A percentile compares a stretch with the other conserved stretches of the same genome.
These are phyloP conservation scores for Cicer bijugum DNA, from an alignment of 306 rosid species.

Conservation along the genomic window DNA sequence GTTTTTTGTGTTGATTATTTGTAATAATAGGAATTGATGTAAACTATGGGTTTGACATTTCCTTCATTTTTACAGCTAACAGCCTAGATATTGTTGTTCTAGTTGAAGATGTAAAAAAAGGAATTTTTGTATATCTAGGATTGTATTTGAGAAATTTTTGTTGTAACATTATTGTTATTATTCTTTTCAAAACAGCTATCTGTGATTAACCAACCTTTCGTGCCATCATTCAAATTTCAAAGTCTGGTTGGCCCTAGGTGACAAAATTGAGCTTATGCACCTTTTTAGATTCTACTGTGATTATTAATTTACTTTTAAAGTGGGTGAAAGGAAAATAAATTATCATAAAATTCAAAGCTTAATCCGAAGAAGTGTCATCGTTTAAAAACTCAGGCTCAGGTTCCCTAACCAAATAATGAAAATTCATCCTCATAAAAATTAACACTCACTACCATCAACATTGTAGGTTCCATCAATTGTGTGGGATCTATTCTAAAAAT, in stretches of 20 bases:
- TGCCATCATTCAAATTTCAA: neutral
- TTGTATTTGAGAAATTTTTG: constrained; percentile 29
- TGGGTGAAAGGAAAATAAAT: no score
- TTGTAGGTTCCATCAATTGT: no score
- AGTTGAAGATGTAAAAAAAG: constrained; percentile 43
- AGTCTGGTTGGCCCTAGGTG: neutral
- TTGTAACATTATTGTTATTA: constrained; percentile 55
- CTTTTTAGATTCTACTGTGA: neutral
- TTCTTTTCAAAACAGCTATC: constrained; percentile 25
- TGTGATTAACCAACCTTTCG: neutral
- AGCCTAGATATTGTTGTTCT: constrained; percentile 33
- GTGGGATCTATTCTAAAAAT: no score
- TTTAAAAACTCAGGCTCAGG: no score
- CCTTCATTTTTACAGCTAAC: constrained; percentile 35
- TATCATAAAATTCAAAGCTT: no score
- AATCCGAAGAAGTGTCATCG: no score
- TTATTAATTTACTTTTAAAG: no score
- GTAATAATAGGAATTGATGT: constrained; percentile 37
- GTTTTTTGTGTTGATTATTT: constrained; percentile 67
- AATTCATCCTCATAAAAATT: no score
- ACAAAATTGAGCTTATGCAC: neutral
- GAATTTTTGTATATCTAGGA: constrained; percentile 44
- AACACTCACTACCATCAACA: no score
- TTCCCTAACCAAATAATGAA: no score
- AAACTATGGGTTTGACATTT: constrained; percentile 32